Conservation (phyloP, 2,329 filamentous ascomycete species). For the Ophiostoma sp. region DNA sequence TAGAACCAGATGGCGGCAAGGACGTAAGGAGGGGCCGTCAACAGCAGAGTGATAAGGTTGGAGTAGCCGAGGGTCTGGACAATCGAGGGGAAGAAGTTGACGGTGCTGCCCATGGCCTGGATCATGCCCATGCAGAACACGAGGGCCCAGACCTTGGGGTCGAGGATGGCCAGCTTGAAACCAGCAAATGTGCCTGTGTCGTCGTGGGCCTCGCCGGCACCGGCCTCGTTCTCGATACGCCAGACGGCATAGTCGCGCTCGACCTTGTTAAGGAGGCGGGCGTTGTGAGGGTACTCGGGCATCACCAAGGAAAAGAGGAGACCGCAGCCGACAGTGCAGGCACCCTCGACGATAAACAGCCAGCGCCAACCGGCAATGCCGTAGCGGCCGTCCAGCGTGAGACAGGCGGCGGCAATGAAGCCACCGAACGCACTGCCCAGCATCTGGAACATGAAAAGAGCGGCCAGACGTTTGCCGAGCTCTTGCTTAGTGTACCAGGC, state of each 20-base stretch:
- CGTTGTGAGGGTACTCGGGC: conserved; percentile 51
- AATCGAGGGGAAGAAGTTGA: conserved; percentile 36
- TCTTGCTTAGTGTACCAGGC: conserved; percentile 26
- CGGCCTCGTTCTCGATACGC: conserved; percentile 39
- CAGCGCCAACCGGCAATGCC: conserved; percentile 48
- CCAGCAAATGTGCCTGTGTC: conserved; percentile 34
- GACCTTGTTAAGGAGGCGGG: conserved; percentile 22
- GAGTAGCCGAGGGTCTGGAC: conserved; percentile 38
- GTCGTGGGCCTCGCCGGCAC: conserved; percentile 42
- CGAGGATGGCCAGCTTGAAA: conserved; percentile 25
- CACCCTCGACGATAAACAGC: conserved; percentile 55
- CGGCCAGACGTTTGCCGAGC: conserved; percentile 26
- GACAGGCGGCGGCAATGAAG: conserved; percentile 52
- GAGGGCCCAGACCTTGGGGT: conserved; percentile 24
- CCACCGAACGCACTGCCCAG: conserved; percentile 36
- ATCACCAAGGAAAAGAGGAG: conserved; percentile 62
- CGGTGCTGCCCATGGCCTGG: conserved; percentile 41
- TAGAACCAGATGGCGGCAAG: conserved; percentile 38
- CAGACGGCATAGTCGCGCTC: conserved; percentile 39
- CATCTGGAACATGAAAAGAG: conserved; percentile 18
- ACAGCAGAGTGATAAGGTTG: conserved; percentile 45
- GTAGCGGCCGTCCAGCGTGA: conserved; percentile 55
- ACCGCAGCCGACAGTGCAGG: conserved; percentile 56
- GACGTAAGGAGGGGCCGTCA: conserved; percentile 12
- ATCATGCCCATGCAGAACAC: conserved; percentile 35